Evolutionary conservation across 306 rosid species (phyloP).

Genomic region (Vicia sativa): DNA sequence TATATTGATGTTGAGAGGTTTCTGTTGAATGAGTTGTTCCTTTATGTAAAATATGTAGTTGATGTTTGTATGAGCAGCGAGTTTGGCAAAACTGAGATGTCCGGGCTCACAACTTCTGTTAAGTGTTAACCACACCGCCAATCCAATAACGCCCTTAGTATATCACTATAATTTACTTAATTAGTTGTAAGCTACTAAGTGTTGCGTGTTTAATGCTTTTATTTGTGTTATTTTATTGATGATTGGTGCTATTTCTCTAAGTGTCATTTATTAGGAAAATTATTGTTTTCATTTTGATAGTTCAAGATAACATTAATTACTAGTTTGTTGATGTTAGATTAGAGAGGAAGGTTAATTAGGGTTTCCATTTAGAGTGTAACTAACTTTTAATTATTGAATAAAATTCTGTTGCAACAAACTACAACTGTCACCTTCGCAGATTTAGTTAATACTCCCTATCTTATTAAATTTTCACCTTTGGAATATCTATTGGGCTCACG

Average conservation of each 20-base stretch:
- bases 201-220: constrained; percentile 17
- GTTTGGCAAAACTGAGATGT: no score
- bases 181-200: neutral
- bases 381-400: no score
- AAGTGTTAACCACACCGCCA: no score
- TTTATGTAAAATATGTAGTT: neutral
- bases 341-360: no score
- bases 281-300: neutral
- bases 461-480: neutral
- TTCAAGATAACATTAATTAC: constrained; percentile 2
- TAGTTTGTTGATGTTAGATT: neutral
- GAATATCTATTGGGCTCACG: neutral
- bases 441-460: neutral
- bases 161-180: neutral
- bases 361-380: no score
- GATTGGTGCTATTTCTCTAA: neutral
- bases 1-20: neutral
- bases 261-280: neutral
- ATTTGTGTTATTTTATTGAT: constrained; percentile 5
- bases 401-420: no score
- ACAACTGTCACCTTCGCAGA: neutral
- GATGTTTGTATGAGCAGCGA: no score
- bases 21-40: neutral
- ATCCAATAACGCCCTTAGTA: no score
- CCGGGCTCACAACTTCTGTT: no score